A percentile compares a stretch with the other conserved stretches of the same genome.
Evolutionary conservation across 75 land plant species (phyloP).

Genomic region (Pinus albicaulis): DNA sequence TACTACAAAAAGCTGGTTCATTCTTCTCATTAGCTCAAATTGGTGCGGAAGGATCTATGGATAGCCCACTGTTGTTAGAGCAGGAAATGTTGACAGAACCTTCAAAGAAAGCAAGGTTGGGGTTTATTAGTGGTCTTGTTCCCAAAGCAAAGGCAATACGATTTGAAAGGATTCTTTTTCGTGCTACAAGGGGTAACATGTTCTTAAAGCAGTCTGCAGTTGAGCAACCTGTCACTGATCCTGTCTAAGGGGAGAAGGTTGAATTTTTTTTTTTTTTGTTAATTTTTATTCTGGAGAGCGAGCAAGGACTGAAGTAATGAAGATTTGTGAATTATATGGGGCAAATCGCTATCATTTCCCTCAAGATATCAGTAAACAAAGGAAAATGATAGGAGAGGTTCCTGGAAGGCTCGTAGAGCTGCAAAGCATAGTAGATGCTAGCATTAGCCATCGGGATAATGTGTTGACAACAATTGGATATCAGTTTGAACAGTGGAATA

Average conservation of each 20-base stretch:
- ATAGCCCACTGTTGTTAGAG: conserved; percentile 54
- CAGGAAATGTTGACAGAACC: conserved; percentile 79
- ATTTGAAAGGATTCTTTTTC: conserved; percentile 95
- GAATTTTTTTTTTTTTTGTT: too few relatives aligned
- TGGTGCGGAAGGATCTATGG: conserved; percentile 54
- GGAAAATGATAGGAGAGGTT: conserved; percentile 83
- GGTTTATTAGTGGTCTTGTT: conserved; percentile 76
- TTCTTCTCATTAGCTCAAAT: conserved; percentile 57
- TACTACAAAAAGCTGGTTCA: too few relatives aligned
- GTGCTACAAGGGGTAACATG: conserved; percentile 95
- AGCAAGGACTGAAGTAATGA: conserved; percentile 71
- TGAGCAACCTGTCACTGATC: conserved; percentile 80
- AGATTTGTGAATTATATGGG: conserved; percentile 98
- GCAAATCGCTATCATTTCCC: conserved; percentile 91
- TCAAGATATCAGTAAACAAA: conserved; percentile 74
- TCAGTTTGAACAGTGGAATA: too few relatives aligned
- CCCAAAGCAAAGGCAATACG: conserved; percentile 75
- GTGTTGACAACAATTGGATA: too few relatives aligned
- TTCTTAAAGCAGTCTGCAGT: conserved; percentile 60
- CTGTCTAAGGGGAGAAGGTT: conserved; percentile 95
- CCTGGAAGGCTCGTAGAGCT: too few relatives aligned
- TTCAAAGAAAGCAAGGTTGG: conserved; percentile 77
- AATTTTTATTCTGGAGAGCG: conserved; percentile 95
- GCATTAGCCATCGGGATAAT: too few relatives aligned
- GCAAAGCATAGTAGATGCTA: too few relatives aligned